Percentiles rank a stretch among this genome's conserved stretches.
Evolutionary conservation across 441 rosid species (phyloP).

Genomic region (Eruca vesicaria): DNA sequence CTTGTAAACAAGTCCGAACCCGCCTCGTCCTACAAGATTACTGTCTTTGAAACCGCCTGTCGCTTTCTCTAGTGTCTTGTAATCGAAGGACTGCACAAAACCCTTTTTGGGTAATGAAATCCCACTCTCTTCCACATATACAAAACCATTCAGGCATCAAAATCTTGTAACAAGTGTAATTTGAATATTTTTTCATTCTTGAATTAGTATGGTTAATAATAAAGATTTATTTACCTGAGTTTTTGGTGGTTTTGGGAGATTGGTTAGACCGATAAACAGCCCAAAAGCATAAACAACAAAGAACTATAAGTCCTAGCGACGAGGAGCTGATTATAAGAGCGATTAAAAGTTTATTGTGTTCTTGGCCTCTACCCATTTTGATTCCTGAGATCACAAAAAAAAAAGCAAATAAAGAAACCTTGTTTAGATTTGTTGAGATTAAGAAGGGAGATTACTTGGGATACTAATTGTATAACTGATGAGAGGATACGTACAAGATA

Average conservation of each 20-base stretch:
- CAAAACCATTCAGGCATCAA: constrained; percentile 2
- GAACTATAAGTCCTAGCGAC: constrained; percentile 46
- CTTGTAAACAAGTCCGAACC: constrained; percentile 81
- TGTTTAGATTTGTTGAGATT: not conserved
- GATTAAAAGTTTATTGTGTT: constrained; percentile 49
- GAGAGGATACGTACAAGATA: constrained; percentile 15
- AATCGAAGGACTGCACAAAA: constrained; percentile 55
- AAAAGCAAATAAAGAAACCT: not conserved
- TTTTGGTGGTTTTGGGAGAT: constrained; percentile 40
- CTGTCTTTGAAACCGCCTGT: constrained; percentile 67
- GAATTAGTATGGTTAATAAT: not conserved
- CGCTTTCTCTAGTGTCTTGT: constrained; percentile 58
- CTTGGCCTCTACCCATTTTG: constrained; percentile 44
- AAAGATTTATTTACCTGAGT: not conserved
- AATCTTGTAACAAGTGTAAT: not conserved
- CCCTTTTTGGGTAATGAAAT: constrained; percentile 54
- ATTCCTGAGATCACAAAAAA: constrained; percentile 41
- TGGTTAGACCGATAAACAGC: constrained; percentile 39
- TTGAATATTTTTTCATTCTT: not conserved
- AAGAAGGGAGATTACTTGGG: not conserved
- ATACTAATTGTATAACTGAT: not conserved
- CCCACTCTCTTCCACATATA: constrained; percentile 35
- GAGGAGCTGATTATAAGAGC: constrained; percentile 55
- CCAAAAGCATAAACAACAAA: constrained; percentile 52
- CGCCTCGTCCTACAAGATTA: constrained; percentile 74